phyloP scores from a whole-genome alignment of 352 stramenopile genomes.

The Pythium aristosporum region DNA sequence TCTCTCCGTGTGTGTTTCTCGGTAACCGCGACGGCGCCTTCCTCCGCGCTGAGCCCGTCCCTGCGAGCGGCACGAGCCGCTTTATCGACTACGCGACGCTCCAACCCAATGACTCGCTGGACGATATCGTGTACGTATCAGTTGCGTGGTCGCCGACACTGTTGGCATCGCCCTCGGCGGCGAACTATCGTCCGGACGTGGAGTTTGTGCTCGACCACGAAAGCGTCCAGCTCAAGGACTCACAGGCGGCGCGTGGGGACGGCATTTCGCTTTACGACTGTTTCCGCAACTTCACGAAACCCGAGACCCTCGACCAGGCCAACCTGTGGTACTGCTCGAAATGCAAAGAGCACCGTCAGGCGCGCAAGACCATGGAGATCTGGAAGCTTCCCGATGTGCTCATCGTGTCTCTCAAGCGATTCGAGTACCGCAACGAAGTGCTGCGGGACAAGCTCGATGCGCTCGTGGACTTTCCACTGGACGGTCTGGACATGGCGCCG shows the following conservation, averaged over 20 bases:
- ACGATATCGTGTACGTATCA: constrained; percentile 57
- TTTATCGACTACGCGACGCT: constrained; percentile 55
- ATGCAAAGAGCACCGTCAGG: constrained; percentile 78
- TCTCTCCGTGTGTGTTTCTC: constrained; percentile 54
- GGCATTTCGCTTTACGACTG: constrained; percentile 71
- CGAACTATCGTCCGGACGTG: constrained; percentile 43
- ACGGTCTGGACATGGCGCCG: constrained; percentile 75
- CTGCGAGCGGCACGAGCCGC: constrained; percentile 33
- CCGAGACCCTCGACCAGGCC: constrained; percentile 76
- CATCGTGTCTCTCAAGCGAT: constrained; percentile 86
- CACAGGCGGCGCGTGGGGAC: constrained; percentile 18
- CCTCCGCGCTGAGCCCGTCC: constrained; percentile 51
- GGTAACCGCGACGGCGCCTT: constrained; percentile 56
- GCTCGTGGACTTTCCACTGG: constrained; percentile 87
- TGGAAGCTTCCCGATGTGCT: constrained; percentile 81
- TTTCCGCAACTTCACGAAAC: constrained; percentile 85
- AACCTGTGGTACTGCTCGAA: constrained; percentile 86
- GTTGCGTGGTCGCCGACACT: no score
- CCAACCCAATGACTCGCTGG: constrained; percentile 35
- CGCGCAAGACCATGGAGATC: constrained; percentile 79
- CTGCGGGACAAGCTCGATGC: constrained; percentile 82
- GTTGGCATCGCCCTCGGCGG: constrained; percentile 51
- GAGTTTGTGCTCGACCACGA: constrained; percentile 60
- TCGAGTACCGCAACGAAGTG: constrained; percentile 85
- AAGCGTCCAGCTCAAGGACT: constrained; percentile 35